Evolutionary conservation across 345 rosid species (phyloP).

Genomic region (Isatis tinctoria): DNA sequence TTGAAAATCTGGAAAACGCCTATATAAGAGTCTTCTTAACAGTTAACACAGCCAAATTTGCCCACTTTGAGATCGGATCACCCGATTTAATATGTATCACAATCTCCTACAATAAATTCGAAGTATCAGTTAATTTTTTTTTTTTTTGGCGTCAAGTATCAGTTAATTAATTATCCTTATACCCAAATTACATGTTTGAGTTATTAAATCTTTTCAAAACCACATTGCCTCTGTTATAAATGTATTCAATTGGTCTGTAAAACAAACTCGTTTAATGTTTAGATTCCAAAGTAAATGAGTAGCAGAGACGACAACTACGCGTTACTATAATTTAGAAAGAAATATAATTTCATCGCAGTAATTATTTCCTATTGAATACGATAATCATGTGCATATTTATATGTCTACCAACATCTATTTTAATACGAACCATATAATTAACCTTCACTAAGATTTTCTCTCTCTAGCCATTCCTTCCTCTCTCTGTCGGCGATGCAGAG

Average conservation of each 20-base stretch:
- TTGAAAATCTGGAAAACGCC: neutral
- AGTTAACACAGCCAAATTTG: too few relatives aligned
- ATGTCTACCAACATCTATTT: conserved; percentile 6
- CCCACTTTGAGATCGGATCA: too few relatives aligned
- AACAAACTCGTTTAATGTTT: neutral
- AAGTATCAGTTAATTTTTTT: too few relatives aligned
- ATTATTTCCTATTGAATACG: neutral
- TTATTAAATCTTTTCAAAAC: too few relatives aligned
- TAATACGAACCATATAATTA: conserved; percentile 2
- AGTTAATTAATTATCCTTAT: too few relatives aligned
- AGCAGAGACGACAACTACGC: conserved; percentile 16
- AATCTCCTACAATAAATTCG: too few relatives aligned
- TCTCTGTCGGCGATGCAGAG: conserved; percentile 66
- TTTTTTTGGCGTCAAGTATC: too few relatives aligned
- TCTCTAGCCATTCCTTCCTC: conserved; percentile 13
- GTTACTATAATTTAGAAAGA: neutral
- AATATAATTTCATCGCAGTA: neutral
- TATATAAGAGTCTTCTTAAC: too few relatives aligned
- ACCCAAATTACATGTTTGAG: too few relatives aligned
- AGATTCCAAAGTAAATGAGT: conserved; percentile 9
- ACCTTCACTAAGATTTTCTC: conserved; percentile 2
- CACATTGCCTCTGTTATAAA: too few relatives aligned
- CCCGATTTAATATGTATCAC: too few relatives aligned
- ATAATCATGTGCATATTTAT: neutral
- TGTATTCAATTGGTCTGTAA: too few relatives aligned